phyloP scores from a whole-genome alignment of 768 basidiomycete species.

The Termitomyces bulborhizus region DNA sequence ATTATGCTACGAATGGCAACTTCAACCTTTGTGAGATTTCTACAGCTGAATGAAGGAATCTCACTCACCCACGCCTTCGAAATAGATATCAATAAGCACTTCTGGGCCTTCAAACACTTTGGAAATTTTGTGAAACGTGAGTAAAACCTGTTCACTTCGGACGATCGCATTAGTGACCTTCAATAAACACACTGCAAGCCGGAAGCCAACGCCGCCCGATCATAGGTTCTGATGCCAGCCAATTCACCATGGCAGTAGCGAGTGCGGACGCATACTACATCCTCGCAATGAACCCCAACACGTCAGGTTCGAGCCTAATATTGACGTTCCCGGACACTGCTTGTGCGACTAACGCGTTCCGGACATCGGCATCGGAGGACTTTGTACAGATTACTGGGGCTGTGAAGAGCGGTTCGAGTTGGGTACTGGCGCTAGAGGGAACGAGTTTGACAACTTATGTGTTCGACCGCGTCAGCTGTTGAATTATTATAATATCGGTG shows the following conservation, averaged over 20 bases:
- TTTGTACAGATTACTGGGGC: slow-evolving; percentile 25
- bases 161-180: not conserved
- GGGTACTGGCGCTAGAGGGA: slow-evolving; percentile 23
- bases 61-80: not conserved
- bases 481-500: not conserved
- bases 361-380: slow-evolving; percentile 29
- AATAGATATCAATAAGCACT: slow-evolving; percentile 31
- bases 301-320: slow-evolving; percentile 20
- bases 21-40: slow-evolving; percentile 25
- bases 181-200: slow-evolving; percentile 13
- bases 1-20: slow-evolving; percentile 31
- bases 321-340: slow-evolving; percentile 28
- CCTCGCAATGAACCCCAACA: slow-evolving; percentile 29
- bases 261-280: slow-evolving; percentile 22
- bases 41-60: not conserved
- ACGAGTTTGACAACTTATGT: slow-evolving; percentile 31
- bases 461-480: slow-evolving; percentile 23
- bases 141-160: not conserved
- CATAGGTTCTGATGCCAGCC: slow-evolving; percentile 24
- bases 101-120: slow-evolving; percentile 34
- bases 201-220: slow-evolving; percentile 29
- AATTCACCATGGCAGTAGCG: slow-evolving; percentile 26
- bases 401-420: slow-evolving; percentile 16
- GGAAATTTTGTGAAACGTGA: slow-evolving; percentile 34
- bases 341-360: slow-evolving; percentile 21